These are phyloP conservation scores for Salvia rosmarinus DNA, from an alignment of 257 asterid genomes.

Conservation along the genomic window DNA sequence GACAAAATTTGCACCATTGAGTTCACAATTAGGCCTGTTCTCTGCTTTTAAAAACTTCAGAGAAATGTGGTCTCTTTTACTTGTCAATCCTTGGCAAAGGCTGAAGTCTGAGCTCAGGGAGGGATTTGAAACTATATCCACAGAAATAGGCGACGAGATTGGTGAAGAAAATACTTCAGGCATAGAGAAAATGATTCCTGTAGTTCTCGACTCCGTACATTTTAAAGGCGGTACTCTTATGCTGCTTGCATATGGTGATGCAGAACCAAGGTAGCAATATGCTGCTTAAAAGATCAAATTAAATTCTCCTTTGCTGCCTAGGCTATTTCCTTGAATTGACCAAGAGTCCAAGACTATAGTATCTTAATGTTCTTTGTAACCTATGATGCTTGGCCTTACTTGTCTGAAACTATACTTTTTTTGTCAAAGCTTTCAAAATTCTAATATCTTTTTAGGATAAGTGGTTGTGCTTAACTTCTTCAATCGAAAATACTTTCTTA, in stretches of 20 bases:
- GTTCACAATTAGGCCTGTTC: conserved; percentile 45
- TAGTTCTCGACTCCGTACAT: conserved; percentile 83
- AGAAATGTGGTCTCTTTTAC: conserved; percentile 53
- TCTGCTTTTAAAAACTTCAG: conserved; percentile 45
- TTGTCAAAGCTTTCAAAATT: conserved; percentile 12
- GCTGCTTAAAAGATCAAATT: conserved; percentile 27
- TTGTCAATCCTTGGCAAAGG: conserved; percentile 56
- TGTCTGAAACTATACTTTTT: conserved; percentile 13
- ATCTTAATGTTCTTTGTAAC: conserved; percentile 1
- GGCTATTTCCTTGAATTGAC: conserved; percentile 10
- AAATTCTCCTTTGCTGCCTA: conserved; percentile 21
- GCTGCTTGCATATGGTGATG: conserved; percentile 96
- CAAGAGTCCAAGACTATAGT: neutral
- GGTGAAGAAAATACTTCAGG: conserved; percentile 54
- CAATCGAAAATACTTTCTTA: conserved; percentile 17
- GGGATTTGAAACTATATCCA: conserved; percentile 63
- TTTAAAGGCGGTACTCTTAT: conserved; percentile 80
- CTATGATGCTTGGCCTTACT: conserved; percentile 23
- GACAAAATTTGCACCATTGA: conserved; percentile 40
- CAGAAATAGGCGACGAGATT: conserved; percentile 67
- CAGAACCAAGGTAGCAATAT: conserved; percentile 77
- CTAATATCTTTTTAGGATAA: neutral
- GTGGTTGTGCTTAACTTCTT: conserved; percentile 14
- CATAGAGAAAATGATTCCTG: conserved; percentile 66
- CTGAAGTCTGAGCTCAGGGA: conserved; percentile 68